Evolutionary conservation across 192 early-diverging fungal species (phyloP), one percentile per base, ranked within the genome.

Genomic region (Coemansia sp.): DNA sequence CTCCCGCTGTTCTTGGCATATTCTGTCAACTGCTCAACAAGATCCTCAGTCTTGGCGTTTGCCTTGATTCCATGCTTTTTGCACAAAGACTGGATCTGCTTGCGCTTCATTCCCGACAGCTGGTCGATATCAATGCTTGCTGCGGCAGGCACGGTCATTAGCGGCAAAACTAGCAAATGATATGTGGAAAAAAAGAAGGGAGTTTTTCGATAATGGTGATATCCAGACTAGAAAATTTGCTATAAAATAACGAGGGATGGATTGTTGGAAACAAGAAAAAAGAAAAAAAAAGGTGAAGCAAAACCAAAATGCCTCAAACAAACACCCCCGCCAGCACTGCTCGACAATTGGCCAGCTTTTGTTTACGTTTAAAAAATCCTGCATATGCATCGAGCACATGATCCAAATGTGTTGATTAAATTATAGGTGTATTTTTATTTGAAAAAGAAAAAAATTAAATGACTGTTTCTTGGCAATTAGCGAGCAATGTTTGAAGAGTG

Each of bases 61-160:
- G 79, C 79, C 48, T 72, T 72, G 28, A 82, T 69, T 3, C 71
- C 73, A 38, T 69, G 63, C 63, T 72, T 82, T 40, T 82, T 82
- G 71, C 79, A 82, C 49, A 82, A 67, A 18, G 66, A 52, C 61
- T 82, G 79, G 8, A 82, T 63, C 50, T 82, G 70, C 69, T 75
- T 73, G 69, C 73, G 73, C 60, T 72, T 82, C 33, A 82, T 18
- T 8, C 34, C 62, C 20, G 63, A 66, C 10, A 82, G 64, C 56
- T 76, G 67, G 14, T 76, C 79, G 11, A 64, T 49, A 38, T 62
- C 70, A 12, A 71, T 56, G 11, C 65, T 72, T 40, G 71, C 48
- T 38, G 60, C 11, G 7, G 33, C 28, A 25, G 66, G 12, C 64
- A 77, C 71, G 4, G 14, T 25, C 18, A 14, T 40, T 33, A 16